phyloP scores from a whole-genome alignment of 2,329 filamentous ascomycete species.

The Epichloe gansuensis region DNA sequence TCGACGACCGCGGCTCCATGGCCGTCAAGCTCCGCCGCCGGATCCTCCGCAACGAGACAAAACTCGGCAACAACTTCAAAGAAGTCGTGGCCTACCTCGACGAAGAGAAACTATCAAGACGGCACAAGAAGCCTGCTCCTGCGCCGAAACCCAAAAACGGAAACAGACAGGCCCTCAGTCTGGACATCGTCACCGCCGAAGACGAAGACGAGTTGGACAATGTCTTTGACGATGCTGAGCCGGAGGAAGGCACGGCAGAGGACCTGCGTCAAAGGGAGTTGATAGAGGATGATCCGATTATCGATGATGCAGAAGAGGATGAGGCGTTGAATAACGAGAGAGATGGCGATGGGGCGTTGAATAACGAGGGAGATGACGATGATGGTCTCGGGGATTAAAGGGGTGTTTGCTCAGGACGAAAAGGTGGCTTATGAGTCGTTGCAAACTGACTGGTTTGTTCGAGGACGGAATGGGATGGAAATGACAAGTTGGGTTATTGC shows the following conservation, averaged over 20 bases:
- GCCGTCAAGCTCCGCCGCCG: conserved; percentile 56
- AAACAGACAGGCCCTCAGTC: conserved; percentile 25
- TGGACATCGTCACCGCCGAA: conserved; percentile 33
- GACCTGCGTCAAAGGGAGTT: conserved; percentile 44
- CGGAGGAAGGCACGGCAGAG: conserved; percentile 47
- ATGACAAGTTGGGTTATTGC: not conserved
- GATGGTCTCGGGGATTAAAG: conserved; percentile 32
- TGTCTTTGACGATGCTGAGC: conserved; percentile 36
- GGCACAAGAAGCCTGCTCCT: conserved; percentile 27
- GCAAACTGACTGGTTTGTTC: not conserved
- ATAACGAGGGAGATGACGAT: conserved; percentile 32
- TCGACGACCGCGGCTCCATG: conserved; percentile 51
- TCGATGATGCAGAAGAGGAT: conserved; percentile 22
- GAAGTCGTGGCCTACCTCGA: conserved; percentile 76
- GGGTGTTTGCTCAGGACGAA: too few relatives aligned
- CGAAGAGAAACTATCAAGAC: conserved; percentile 42
- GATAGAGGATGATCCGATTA: conserved; percentile 35
- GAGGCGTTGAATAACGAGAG: conserved; percentile 23
- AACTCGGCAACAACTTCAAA: conserved; percentile 73
- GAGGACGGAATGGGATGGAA: not conserved
- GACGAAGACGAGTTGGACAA: conserved; percentile 25
- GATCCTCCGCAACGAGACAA: conserved; percentile 66
- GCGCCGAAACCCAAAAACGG: conserved; percentile 9
- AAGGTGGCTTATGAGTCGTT: too few relatives aligned
- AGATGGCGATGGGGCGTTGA: conserved; percentile 23